Evolutionary conservation across 1,284 basidiomycete genomes (phyloP).

Genomic region (Malassezia globosa): DNA sequence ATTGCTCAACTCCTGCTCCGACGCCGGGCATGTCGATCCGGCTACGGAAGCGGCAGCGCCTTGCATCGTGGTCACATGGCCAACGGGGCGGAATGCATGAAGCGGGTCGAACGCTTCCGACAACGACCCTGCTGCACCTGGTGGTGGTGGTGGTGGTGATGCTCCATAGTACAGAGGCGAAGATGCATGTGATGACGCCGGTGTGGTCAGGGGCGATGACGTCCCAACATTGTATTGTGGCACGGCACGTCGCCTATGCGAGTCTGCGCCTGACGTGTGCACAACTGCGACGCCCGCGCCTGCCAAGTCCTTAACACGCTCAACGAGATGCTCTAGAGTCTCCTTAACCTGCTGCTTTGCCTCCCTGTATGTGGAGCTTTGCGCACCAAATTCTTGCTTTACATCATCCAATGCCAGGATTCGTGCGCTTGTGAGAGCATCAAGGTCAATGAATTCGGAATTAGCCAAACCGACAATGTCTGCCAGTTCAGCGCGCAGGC

Average conservation of each 20-base stretch:
- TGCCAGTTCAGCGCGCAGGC: neutral
- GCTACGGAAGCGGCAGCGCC: neutral
- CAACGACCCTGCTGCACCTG: neutral
- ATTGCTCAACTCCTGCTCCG: constrained; percentile 20
- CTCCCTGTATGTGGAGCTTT: constrained; percentile 1
- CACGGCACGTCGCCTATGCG: neutral
- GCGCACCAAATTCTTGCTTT: constrained; percentile 3
- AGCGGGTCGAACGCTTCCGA: neutral
- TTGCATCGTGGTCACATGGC: neutral
- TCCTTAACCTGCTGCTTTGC: constrained; percentile 9
- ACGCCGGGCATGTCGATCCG: constrained; percentile 1
- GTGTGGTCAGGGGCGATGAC: too few relatives aligned
- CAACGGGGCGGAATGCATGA: neutral
- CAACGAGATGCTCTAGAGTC: neutral
- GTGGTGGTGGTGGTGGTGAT: too few relatives aligned
- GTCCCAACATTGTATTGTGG: too few relatives aligned
- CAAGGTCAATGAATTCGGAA: neutral
- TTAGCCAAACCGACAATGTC: neutral
- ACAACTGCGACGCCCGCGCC: constrained; percentile 4
- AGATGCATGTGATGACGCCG: neutral
- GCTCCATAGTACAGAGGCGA: too few relatives aligned
- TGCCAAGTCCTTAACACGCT: constrained; percentile 1
- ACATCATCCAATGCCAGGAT: constrained; percentile 7
- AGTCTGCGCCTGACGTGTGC: neutral
- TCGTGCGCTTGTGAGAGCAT: neutral